These are phyloP conservation scores for Pythium periplocum DNA, from an alignment of 352 stramenopile species.

Conservation along the genomic window DNA sequence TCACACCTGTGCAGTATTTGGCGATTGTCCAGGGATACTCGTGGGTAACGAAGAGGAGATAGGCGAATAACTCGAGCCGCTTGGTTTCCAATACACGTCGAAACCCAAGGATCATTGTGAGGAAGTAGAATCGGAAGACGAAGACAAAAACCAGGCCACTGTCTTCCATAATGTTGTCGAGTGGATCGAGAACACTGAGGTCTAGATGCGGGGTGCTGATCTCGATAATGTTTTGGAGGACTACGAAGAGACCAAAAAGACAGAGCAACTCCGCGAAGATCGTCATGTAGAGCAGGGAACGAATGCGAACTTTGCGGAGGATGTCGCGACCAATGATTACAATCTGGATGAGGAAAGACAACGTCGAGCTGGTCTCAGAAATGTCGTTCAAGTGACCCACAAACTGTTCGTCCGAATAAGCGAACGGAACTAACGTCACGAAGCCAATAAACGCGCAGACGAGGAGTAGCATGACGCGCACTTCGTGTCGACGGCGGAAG, in stretches of 20 bases:
- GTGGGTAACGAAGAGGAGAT: too few species aligned
- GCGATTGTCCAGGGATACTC: too few species aligned
- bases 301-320: slow-evolving; percentile 10
- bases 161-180: slow-evolving; percentile 18
- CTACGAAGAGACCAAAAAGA: not conserved
- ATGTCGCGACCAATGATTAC: slow-evolving; percentile 17
- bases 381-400: slow-evolving; percentile 14
- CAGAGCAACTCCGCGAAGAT: slow-evolving; percentile 1
- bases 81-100: too few species aligned
- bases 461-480: slow-evolving; percentile 4
- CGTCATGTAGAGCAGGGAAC: slow-evolving; percentile 1
- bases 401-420: slow-evolving; percentile 1
- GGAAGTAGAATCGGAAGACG: slow-evolving; percentile 34
- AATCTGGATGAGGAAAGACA: slow-evolving; percentile 21
- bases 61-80: too few species aligned
- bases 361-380: slow-evolving; percentile 8
- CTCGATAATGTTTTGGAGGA: slow-evolving; percentile 2
- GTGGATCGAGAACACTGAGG: slow-evolving; percentile 8
- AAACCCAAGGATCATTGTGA: slow-evolving; percentile 16
- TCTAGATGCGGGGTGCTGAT: not conserved
- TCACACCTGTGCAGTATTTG: too few species aligned
- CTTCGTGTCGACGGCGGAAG: slow-evolving; percentile 3
- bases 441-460: slow-evolving; percentile 11
- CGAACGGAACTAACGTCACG: slow-evolving; percentile 11
- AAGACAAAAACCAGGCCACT: slow-evolving; percentile 26